A percentile compares a stretch with the other conserved stretches of the same genome.
These are phyloP conservation scores for Didymosphaeria variabile DNA, from an alignment of 2,329 filamentous ascomycete species.

Conservation along the genomic window DNA sequence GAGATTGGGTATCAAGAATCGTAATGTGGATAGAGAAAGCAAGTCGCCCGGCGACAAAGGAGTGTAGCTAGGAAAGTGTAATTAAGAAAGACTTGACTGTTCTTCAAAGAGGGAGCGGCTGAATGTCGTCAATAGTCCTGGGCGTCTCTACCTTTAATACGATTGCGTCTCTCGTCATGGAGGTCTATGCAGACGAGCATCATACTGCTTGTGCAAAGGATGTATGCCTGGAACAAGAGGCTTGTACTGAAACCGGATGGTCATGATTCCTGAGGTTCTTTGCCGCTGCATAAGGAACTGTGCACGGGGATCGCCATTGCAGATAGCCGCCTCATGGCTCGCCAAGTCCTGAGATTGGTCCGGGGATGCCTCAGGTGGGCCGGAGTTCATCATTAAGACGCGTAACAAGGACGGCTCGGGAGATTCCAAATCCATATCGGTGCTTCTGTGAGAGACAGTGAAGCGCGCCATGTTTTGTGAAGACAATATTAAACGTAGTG, in stretches of 20 bases:
- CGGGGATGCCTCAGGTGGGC: slow-evolving; percentile 34
- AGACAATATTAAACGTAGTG: not conserved
- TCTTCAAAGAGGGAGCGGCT: slow-evolving; percentile 23
- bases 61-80: slow-evolving; percentile 30
- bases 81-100: slow-evolving; percentile 22
- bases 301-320: slow-evolving; percentile 23
- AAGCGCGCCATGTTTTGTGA: not conserved
- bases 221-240: slow-evolving; percentile 26
- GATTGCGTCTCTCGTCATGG: slow-evolving; percentile 19
- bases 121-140: slow-evolving; percentile 24
- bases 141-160: slow-evolving; percentile 36
- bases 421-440: slow-evolving; percentile 3
- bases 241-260: slow-evolving; percentile 46
- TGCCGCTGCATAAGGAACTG: slow-evolving; percentile 30
- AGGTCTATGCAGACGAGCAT: slow-evolving; percentile 15
- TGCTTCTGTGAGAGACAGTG: not conserved
- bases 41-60: slow-evolving; percentile 47
- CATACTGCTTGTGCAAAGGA: slow-evolving; percentile 14
- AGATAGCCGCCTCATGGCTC: slow-evolving; percentile 23
- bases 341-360: slow-evolving; percentile 22
- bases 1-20: slow-evolving; percentile 13
- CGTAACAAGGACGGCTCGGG: slow-evolving; percentile 9
- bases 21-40: slow-evolving; percentile 25
- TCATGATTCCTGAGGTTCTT: slow-evolving; percentile 36
- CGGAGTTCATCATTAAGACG: slow-evolving; percentile 15